Evolutionary conservation across 1,139 yeast species (phyloP).

Genomic region (Yamadazyma diospyri): DNA sequence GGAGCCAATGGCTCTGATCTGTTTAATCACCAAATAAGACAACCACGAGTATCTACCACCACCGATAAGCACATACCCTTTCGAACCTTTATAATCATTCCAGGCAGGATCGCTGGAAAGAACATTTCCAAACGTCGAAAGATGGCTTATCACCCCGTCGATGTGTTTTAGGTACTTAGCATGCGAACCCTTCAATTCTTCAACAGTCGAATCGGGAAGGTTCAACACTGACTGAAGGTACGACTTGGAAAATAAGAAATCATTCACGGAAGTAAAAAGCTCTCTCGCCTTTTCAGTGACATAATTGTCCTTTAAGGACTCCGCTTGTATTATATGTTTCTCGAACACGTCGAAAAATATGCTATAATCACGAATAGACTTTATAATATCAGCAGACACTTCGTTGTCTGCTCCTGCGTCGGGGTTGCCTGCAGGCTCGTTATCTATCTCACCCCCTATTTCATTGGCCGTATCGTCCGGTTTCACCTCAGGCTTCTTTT

Average conservation of each 20-base stretch:
- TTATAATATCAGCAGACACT: conserved; percentile 2
- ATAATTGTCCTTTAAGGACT: conserved; percentile 35
- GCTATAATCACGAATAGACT: conserved; percentile 25
- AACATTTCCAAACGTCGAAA: conserved; percentile 40
- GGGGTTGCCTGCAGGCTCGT: not conserved
- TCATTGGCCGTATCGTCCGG: not conserved
- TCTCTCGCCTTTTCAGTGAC: conserved; percentile 32
- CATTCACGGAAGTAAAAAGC: conserved; percentile 20
- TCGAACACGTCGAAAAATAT: conserved; percentile 33
- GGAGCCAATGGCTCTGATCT: conserved; percentile 38
- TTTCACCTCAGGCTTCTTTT: not conserved
- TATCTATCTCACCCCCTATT: not conserved
- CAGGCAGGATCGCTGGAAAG: conserved; percentile 34
- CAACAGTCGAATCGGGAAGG: conserved; percentile 28
- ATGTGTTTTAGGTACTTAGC: conserved; percentile 29
- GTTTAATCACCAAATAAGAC: conserved; percentile 40
- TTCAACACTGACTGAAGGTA: conserved; percentile 39
- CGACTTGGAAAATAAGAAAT: conserved; percentile 34
- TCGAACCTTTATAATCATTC: conserved; percentile 30
- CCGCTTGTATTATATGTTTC: conserved; percentile 23
- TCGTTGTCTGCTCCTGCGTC: not conserved
- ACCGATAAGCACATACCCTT: conserved; percentile 43
- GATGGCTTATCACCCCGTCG: conserved; percentile 25
- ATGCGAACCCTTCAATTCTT: conserved; percentile 33
- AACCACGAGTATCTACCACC: conserved; percentile 47